Base-by-base conservation (phyloP, 140 eudicot species). In the Stevia rebaudiana region DNA sequence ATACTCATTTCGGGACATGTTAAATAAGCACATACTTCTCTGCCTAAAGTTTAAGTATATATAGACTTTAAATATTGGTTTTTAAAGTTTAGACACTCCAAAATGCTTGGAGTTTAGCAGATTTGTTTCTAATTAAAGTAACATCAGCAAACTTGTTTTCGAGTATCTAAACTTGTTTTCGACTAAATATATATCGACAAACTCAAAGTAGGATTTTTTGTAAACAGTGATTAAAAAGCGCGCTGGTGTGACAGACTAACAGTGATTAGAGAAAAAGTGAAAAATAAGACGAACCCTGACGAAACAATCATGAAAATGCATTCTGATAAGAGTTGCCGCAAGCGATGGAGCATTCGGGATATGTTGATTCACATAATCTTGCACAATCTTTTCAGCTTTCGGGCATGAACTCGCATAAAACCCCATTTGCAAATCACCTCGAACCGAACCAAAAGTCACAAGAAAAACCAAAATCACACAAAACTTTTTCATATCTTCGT, bases 221-320 rank as follows among this genome's bases (percentile, higher is more conserved):
- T n/a, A n/a, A n/a, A n/a, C n/a, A n/a, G n/a, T n/a, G n/a, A n/a
- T n/a, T n/a, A n/a, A n/a, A n/a, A n/a, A n/a, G n/a, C n/a, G n/a
- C n/a, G n/a, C n/a, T n/a, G n/a, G n/a, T n/a, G n/a, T n/a, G n/a
- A n/a, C n/a, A n/a, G n/a, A n/a, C n/a, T n/a, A 28, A 28, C 4
- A 28, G 4, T 28, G 33, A 28, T 28, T n/a, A 3, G 6, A 6
- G 13, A 30, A 55, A 25, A 13, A 1, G 40, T 5, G 11, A 13
- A 46, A 37, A 17, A 30, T 3, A 50, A 42, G 7, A 68, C 86
- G 22, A 41, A 88, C 96, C 90, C 96, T 66, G 48, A 88, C 83
- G 44, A 88, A 88, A 75, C 96, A 88, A 50, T 88, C 96, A 72
- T 85, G 96, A 41, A 88, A 88, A 50, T 82, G 86, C 94, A 88